A percentile compares a stretch with the other conserved stretches of the same genome.
Evolutionary conservation across 176 grass and related monocot genomes (phyloP).

Genomic region (Aegilops umbellulata): DNA sequence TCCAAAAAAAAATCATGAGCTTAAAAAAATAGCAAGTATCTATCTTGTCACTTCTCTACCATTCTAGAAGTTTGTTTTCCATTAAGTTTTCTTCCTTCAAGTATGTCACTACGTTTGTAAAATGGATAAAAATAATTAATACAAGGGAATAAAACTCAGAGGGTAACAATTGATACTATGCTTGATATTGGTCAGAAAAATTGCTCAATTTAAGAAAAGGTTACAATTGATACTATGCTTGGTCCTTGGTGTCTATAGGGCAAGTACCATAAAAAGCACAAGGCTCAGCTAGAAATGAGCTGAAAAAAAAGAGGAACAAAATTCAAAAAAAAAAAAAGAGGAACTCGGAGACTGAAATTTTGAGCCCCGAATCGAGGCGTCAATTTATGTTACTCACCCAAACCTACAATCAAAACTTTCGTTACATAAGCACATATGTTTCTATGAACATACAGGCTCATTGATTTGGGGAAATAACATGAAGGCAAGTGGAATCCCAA

Average conservation of each 20-base stretch:
- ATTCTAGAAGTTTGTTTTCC: not conserved
- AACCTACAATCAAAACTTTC: not conserved
- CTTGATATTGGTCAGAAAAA: not conserved
- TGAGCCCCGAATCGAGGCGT: not conserved
- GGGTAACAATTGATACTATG: no score
- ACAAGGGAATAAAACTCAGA: not conserved
- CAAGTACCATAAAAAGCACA: not conserved
- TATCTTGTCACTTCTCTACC: not conserved
- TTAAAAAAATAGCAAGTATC: constrained; percentile 17
- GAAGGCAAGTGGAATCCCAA: not conserved
- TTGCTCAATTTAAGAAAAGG: not conserved
- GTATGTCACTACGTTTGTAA: not conserved
- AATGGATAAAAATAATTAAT: not conserved
- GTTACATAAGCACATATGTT: not conserved
- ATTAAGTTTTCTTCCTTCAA: not conserved
- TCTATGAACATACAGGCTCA: not conserved
- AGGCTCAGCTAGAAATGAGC: not conserved
- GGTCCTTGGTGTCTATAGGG: not conserved
- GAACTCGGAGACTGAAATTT: not conserved
- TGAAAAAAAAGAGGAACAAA: not conserved
- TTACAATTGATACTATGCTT: not conserved
- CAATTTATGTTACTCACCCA: not conserved
- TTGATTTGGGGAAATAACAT: not conserved
- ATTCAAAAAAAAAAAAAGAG: not conserved
- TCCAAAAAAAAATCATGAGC: not conserved